A percentile compares a stretch with the other conserved stretches of the same genome.
Evolutionary conservation across 2,329 filamentous ascomycete species (phyloP).

Genomic region (Neonectria neomacrospora): DNA sequence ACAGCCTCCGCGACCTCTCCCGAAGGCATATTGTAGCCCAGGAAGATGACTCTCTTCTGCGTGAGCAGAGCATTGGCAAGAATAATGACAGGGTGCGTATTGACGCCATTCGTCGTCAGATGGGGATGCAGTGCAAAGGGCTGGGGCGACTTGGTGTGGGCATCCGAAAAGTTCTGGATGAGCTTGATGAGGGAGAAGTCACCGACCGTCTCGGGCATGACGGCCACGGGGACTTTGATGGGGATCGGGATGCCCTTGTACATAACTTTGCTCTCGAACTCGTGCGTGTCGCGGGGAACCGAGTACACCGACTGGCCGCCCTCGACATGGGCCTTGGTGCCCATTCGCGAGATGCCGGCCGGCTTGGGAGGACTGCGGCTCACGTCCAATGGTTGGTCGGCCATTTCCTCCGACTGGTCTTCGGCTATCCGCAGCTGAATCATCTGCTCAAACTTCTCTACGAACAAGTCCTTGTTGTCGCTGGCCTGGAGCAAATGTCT

Average conservation of each 20-base stretch:
- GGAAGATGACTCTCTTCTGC: constrained; percentile 94
- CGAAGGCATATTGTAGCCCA: constrained; percentile 94
- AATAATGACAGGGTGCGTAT: constrained; percentile 94
- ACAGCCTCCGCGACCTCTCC: constrained; percentile 98
- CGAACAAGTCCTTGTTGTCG: constrained; percentile 94
- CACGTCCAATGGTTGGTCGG: constrained; percentile 54
- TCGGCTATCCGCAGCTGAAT: constrained; percentile 82
- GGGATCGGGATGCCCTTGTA: constrained; percentile 98
- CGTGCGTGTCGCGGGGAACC: constrained; percentile 93
- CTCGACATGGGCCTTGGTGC: constrained; percentile 71
- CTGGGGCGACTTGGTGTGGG: constrained; percentile 84
- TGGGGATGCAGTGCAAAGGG: constrained; percentile 90
- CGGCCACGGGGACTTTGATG: constrained; percentile 93
- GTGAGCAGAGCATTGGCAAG: constrained; percentile 94
- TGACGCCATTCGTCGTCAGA: constrained; percentile 88
- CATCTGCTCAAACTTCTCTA: constrained; percentile 98
- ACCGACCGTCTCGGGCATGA: constrained; percentile 94
- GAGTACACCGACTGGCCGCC: constrained; percentile 72
- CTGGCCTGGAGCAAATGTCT: constrained; percentile 87
- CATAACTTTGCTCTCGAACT: constrained; percentile 94
- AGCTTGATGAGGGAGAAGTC: constrained; percentile 98
- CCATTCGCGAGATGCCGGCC: constrained; percentile 66
- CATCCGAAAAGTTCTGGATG: constrained; percentile 90
- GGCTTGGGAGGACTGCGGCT: constrained; percentile 59
- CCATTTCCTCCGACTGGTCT: constrained; percentile 60